Conservation (phyloP, 768 basidiomycete genomes). For the Cystobasidium tubakii region DNA sequence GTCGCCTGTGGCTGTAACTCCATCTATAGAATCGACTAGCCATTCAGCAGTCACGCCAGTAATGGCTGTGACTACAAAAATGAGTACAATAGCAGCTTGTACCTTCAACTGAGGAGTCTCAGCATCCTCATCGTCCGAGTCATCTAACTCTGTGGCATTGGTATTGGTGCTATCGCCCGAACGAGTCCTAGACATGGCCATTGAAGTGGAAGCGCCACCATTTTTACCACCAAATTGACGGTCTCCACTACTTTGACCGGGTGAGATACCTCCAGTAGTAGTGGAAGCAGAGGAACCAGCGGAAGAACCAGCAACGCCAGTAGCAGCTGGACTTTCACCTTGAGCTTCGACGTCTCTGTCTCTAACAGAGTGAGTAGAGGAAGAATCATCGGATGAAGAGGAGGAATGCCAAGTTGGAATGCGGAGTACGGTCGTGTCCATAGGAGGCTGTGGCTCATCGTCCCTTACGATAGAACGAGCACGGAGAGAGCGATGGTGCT, state of each 20-base stretch:
- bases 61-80: constrained; percentile 46
- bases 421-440: constrained; percentile 25
- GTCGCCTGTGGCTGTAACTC: constrained; percentile 57
- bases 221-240: not conserved
- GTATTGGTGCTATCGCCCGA: not conserved
- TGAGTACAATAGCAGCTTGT: constrained; percentile 35
- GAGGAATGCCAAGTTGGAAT: constrained; percentile 15
- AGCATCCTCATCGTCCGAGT: constrained; percentile 33
- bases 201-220: not conserved
- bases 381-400: constrained; percentile 21
- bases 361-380: constrained; percentile 1
- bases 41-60: constrained; percentile 61
- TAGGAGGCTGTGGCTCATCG: constrained; percentile 28
- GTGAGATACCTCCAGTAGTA: not conserved
- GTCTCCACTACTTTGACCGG: no score
- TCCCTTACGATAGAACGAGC: constrained; percentile 14
- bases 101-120: constrained; percentile 42
- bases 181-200: not conserved
- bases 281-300: not conserved
- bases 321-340: not conserved
- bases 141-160: not conserved
- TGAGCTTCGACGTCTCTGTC: constrained; percentile 18
- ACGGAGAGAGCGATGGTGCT: not conserved
- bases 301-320: no score
- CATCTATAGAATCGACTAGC: constrained; percentile 71